These are phyloP conservation scores for Myxozyma melibiosi DNA, from an alignment of 805 yeast genomes.

Conservation along the genomic window DNA sequence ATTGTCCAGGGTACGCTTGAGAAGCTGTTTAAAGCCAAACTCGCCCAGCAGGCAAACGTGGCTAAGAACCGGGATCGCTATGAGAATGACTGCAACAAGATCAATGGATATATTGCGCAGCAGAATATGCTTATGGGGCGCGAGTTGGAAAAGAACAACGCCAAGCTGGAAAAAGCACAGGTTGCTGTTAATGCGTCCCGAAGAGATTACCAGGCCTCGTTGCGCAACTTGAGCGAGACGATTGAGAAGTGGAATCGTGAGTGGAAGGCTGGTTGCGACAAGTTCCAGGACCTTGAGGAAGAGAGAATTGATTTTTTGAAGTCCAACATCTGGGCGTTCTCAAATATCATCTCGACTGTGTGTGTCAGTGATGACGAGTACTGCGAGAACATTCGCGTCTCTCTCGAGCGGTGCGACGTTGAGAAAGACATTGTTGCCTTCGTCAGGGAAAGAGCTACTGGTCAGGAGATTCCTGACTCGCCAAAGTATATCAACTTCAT, in stretches of 20 bases:
- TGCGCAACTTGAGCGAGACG: slow-evolving; percentile 56
- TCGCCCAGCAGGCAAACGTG: slow-evolving; percentile 41
- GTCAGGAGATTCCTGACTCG: slow-evolving; percentile 58
- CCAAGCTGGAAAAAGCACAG: slow-evolving; percentile 56
- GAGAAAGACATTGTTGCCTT: slow-evolving; percentile 59
- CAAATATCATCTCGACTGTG: slow-evolving; percentile 70
- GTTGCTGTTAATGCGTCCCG: slow-evolving; percentile 45
- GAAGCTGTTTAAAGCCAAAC: slow-evolving; percentile 55
- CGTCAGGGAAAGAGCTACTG: slow-evolving; percentile 62
- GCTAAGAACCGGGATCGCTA: slow-evolving; percentile 50
- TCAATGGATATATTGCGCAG: slow-evolving; percentile 62
- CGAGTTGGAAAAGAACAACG: slow-evolving; percentile 64
- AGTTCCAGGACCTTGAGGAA: slow-evolving; percentile 67
- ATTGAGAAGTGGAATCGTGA: slow-evolving; percentile 68
- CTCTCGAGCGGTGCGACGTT: slow-evolving; percentile 70
- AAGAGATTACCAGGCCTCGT: slow-evolving; percentile 59
- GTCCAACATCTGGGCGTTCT: slow-evolving; percentile 73
- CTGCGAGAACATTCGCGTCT: slow-evolving; percentile 67
- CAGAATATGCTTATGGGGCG: slow-evolving; percentile 71
- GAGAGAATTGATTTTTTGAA: slow-evolving; percentile 72
- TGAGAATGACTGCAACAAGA: slow-evolving; percentile 58
- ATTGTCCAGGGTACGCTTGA: slow-evolving; percentile 60
- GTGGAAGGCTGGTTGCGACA: slow-evolving; percentile 67
- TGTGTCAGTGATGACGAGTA: slow-evolving; percentile 78
- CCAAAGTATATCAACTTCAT: slow-evolving; percentile 66